Evolutionary conservation across 1,284 basidiomycete genomes (phyloP), one percentile per base, ranked within the genome.

Genomic region (Fomitopsis pinicola): DNA sequence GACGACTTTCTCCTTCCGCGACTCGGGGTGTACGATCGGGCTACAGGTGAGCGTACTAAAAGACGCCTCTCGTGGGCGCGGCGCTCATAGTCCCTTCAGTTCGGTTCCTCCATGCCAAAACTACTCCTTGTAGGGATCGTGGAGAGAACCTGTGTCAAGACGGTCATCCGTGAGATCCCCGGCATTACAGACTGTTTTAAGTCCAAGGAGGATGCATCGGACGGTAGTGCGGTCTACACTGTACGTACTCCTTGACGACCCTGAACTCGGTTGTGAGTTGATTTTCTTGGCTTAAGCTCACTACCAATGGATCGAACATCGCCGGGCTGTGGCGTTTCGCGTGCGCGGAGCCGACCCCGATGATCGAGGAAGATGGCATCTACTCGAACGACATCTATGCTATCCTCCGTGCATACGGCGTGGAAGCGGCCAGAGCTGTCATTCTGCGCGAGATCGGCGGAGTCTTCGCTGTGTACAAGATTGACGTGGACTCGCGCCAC

Each of bases 361-460:
- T 97, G 63, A 83, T 98, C 64, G 90, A 97, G 70, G 84, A 94
- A 58, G 83, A 95, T 73, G 83, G 85, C 58, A 86, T 98, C 61
- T 92, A 92, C 70, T 96, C 96, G 30, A 99, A 99, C 78, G 96
- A 99, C 71, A 94, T 99, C 62, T 94, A 95, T 70, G 92, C 96
- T 17, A 89, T 97, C 58, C 79, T 98, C 52, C 87, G 86, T 70
- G 92, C 94, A 2, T 99, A 98, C 72, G 97, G 97, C 60, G 97
- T 99, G 35, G 97, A 99, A 78, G 97, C 97, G 76, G 97, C 97
- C 28, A 89, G 97, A 46, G 88, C 89, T 33, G 89, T 94, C n/a
- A 94, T 99, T 70, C 78, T 97, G 60, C 81, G 83, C 62, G 97
- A 99, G 76, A 93, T 99, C 78, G 84, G 89, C 52, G 87, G 86